Conservation (phyloP, 2,329 filamentous ascomycete species). For the Beauveria scarabaeidicola region DNA sequence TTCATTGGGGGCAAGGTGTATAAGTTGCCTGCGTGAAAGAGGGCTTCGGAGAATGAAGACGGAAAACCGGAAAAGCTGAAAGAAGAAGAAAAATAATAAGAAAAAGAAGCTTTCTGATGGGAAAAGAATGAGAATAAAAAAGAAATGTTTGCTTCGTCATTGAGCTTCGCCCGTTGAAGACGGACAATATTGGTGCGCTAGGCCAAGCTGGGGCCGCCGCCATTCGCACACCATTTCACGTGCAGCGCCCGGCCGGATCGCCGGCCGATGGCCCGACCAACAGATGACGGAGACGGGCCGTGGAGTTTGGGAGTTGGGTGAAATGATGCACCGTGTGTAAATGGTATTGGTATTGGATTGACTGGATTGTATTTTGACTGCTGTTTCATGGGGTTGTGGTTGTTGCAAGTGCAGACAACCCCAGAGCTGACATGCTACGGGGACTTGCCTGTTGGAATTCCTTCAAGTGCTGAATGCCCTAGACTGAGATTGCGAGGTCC, state of each 20-base stretch:
- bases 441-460: no score
- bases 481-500: no score
- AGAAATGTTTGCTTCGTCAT: not conserved
- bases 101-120: not conserved
- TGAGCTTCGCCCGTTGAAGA: not conserved
- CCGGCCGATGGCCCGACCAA: slow-evolving; percentile 9
- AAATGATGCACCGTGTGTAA: not conserved
- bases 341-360: no score
- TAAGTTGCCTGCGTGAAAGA: no score
- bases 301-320: not conserved
- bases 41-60: not conserved
- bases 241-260: slow-evolving; percentile 12
- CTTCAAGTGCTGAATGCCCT: no score
- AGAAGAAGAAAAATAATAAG: no score
- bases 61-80: not conserved
- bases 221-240: slow-evolving; percentile 20
- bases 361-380: not conserved
- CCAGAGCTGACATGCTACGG: no score
- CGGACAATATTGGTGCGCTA: not conserved
- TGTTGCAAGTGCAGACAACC: no score
- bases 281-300: slow-evolving; percentile 7
- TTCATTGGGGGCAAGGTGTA: not conserved
- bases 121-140: not conserved
- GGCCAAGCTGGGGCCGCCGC: slow-evolving; percentile 12
- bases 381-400: not conserved